Base-by-base conservation (phyloP, 805 yeast species). In the Barnettozyma populi region DNA sequence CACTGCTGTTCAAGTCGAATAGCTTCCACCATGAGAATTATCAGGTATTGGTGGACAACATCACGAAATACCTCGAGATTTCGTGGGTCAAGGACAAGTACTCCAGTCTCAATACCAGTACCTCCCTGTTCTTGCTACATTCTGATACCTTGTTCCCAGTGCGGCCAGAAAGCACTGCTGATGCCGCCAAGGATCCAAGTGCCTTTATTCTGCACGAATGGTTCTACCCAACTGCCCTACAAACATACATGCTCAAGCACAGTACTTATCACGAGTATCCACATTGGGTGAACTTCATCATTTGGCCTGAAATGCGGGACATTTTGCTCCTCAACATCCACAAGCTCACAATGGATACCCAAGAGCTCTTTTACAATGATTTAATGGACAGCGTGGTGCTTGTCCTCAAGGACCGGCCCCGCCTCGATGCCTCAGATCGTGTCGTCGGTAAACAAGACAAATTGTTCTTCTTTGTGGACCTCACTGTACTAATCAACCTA, bases 251-350 rank as follows among this genome's bases (percentile, higher is more conserved):
- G 10, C 16, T 50, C 18, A 50, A 43, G 24, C 24, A 42, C 20
- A 36, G 20, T 10, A 23, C 46, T 5, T 45, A 43, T 24, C 18
- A 24, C 3, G 50, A 50, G 11, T 50, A 50, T 18, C 53, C 53
- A 36, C 50, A 50, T 24, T 50, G 53, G 53, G 40, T 50, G 5
- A 50, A 50, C 34, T 50, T 50, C 14, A 41, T 50, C 4, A 47
- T 50, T 4, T 50, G 53, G 53, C 53, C 53, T n/a, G 53, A 50
- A 20, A 47, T 50, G 43, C 24, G 53, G 19, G 53, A 50, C 24
- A 20, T 38, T 18, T 20, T 50, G 14, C 31, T 50, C 4, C 20
- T 46, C 16, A 45, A 47, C 32, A 25, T 50, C 10, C 32, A 50
- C 18, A 48, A 50, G 25, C 13, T 47, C 23, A 41, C 48, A 14